Percentiles rank a stretch among this genome's conserved stretches.
These are phyloP conservation scores for Myriosclerotinia duriaeana DNA, from an alignment of 2,329 filamentous ascomycete genomes.

Conservation along the genomic window DNA sequence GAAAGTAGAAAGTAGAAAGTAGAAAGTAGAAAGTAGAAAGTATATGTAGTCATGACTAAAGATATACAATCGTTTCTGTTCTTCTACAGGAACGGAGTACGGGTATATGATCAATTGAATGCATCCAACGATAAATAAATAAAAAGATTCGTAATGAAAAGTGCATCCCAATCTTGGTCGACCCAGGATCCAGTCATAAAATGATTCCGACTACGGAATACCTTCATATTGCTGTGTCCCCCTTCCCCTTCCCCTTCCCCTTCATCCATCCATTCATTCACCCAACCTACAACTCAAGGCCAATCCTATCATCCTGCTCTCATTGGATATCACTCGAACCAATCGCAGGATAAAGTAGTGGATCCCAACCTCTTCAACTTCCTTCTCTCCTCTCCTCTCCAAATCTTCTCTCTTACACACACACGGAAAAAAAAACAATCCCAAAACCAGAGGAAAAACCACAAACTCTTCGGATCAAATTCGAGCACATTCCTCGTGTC, in stretches of 20 bases:
- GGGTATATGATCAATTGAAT: conserved; percentile 7
- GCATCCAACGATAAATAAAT: background rate
- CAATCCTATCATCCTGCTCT: background rate
- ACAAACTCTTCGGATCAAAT: conserved; percentile 15
- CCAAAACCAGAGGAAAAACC: conserved; percentile 14
- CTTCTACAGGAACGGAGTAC: too few species aligned
- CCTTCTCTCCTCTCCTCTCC: background rate
- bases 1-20: too few species aligned
- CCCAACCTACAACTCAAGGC: conserved; percentile 10
- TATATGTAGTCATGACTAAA: too few species aligned
- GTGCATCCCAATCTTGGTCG: background rate
- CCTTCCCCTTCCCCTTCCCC: background rate
- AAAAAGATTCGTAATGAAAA: conserved; percentile 18
- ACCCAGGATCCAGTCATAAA: conserved; percentile 14
- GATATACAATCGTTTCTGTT: background rate
- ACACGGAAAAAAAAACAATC: background rate
- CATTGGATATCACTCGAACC: conserved; percentile 20
- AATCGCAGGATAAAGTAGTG: background rate
- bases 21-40: too few species aligned
- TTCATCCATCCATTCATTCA: background rate
- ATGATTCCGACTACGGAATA: conserved; percentile 18
- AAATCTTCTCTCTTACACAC: background rate
- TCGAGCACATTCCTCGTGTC: background rate
- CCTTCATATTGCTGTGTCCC: conserved; percentile 1
- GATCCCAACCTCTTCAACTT: background rate